These are phyloP conservation scores for Colletotrichum costaricense DNA, from an alignment of 2,329 filamentous ascomycete genomes.

Conservation along the genomic window DNA sequence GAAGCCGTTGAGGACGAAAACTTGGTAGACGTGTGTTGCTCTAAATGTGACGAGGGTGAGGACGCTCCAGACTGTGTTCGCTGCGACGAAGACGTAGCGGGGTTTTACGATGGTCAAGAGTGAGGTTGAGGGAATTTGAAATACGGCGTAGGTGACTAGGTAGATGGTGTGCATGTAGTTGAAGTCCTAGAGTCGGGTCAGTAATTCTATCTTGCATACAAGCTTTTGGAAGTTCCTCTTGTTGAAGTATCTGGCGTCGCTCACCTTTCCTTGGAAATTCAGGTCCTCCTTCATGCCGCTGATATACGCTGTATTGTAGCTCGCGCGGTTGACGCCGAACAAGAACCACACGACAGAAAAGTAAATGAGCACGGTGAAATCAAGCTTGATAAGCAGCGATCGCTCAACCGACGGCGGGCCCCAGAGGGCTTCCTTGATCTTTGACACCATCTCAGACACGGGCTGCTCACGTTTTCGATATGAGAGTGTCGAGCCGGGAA, in stretches of 20 bases:
- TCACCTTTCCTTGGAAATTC: constrained; percentile 47
- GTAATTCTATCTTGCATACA: not conserved
- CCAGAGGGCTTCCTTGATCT: constrained; percentile 21
- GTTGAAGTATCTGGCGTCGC: not conserved
- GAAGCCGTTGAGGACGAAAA: constrained; percentile 56
- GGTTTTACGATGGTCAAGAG: constrained; percentile 37
- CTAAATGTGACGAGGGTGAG: constrained; percentile 56
- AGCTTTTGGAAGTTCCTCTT: not conserved
- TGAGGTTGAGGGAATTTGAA: constrained; percentile 56
- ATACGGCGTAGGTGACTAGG: constrained; percentile 55
- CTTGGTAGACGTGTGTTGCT: constrained; percentile 54
- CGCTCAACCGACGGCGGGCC: constrained; percentile 38
- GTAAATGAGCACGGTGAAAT: constrained; percentile 54
- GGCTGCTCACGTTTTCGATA: not conserved
- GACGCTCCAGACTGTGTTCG: constrained; percentile 56
- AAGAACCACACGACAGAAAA: constrained; percentile 60
- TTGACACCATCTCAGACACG: constrained; percentile 11
- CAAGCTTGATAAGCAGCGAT: constrained; percentile 50
- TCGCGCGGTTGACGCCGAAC: constrained; percentile 56
- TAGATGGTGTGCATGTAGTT: constrained; percentile 51
- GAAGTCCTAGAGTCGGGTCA: constrained; percentile 40
- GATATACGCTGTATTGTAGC: constrained; percentile 55
- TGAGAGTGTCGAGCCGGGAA: not conserved
- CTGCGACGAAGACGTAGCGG: constrained; percentile 41
- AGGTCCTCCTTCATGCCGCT: constrained; percentile 53